Evolutionary conservation across 306 rosid species (phyloP), one percentile per base, ranked within the genome.

Genomic region (Vachellia pachyceras): DNA sequence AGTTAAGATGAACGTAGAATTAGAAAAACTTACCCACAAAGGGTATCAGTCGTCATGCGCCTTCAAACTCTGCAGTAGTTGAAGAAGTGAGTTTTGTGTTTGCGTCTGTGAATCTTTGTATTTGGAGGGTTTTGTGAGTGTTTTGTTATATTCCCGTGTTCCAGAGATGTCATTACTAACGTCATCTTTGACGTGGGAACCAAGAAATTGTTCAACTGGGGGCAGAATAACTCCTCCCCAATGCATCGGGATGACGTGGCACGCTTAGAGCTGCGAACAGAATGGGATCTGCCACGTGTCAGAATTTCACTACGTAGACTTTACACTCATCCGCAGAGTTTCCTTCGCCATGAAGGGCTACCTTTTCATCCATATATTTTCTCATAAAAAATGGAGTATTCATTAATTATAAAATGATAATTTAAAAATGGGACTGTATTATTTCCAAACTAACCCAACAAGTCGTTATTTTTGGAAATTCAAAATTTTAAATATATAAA

Each of bases 231-330:
- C 6, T 7, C 39, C 67, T 61, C 7, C 5, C 0, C 42, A 35
- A n/a, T n/a, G n/a, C n/a, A n/a, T n/a, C n/a, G n/a, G n/a, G 76
- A 49, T 63, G 69, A 81, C 89, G 82, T 84, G 90, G 66, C 80
- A 23, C 15, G 1, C 33, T 78, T 84, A 0, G 33, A 72, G 50
- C 20, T 44, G 41, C 5, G 0, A 73, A 36, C 55, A 58, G 1
- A 60, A 78, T 10, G 73, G 66, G 70, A 9, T 25, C 5, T 39
- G 79, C 76, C 90, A 81, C 86, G 87, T 84, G 82, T 77, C 75
- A 58, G 45, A 37, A 15, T 6, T 0, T 35, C 7, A 36, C 71
- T 3, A 2, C 0, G 54, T 17, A 3, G 11, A 36, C 25, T 65
- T 36, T 65, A 3, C 45, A 17, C 45, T 65, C 46, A 39, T 13